Percentiles rank a stretch among this genome's conserved stretches.
Evolutionary conservation across 345 rosid genomes (phyloP).

Genomic region (Pugionium dolabratum): DNA sequence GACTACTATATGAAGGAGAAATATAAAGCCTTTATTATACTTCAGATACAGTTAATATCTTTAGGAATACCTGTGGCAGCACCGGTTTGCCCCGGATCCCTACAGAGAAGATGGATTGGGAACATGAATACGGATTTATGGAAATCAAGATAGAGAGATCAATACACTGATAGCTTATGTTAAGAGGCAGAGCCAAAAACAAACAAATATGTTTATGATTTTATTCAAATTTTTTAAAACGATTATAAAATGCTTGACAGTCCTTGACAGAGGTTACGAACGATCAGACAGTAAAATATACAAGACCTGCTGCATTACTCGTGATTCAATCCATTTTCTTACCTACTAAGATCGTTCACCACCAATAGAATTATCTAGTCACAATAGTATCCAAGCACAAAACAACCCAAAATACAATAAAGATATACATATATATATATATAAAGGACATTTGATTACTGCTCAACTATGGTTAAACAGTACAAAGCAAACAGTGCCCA

Average conservation of each 20-base stretch:
- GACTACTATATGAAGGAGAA: slow-evolving; percentile 8
- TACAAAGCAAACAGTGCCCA: neutral
- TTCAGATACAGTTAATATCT: slow-evolving; percentile 8
- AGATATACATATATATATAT: neutral
- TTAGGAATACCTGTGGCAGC: slow-evolving; percentile 49
- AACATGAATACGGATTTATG: slow-evolving; percentile 5
- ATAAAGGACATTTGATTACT: neutral
- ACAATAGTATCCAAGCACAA: neutral
- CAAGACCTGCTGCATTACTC: slow-evolving; percentile 14
- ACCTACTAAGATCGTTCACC: neutral
- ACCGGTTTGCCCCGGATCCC: slow-evolving; percentile 60
- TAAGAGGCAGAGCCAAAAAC: neutral
- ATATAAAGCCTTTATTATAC: slow-evolving; percentile 1
- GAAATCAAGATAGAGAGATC: neutral
- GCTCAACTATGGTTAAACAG: neutral
- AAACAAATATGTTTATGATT: neutral
- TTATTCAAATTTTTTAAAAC: neutral
- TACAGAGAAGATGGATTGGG: slow-evolving; percentile 37
- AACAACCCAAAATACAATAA: neutral
- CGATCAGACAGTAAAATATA: slow-evolving; percentile 1
- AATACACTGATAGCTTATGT: neutral
- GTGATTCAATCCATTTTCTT: slow-evolving; percentile 1
- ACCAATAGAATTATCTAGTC: slow-evolving; percentile 4
- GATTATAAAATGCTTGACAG: neutral
- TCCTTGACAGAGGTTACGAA: neutral